Conservation (phyloP, 1,139 yeast genomes). For the Eremothecium coryli region DNA sequence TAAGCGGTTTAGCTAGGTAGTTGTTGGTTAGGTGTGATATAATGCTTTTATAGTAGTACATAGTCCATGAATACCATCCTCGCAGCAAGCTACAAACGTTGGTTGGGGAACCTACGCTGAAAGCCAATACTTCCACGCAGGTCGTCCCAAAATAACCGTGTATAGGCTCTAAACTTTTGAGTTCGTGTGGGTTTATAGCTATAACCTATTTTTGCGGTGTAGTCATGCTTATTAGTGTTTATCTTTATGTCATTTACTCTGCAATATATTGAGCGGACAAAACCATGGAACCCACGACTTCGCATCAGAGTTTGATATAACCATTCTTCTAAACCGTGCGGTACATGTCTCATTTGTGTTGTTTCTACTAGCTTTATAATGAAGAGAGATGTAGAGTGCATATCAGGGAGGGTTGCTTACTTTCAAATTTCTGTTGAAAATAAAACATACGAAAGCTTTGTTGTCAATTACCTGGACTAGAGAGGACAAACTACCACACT, state of each 20-base stretch:
- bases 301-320: slow-evolving; percentile 43
- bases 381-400: too few relatives aligned
- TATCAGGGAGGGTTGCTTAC: too few relatives aligned
- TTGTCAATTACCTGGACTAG: too few relatives aligned
- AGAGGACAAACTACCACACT: too few relatives aligned
- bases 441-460: too few relatives aligned
- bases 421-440: too few relatives aligned
- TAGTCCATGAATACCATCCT: too few relatives aligned
- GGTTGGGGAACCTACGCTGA: slow-evolving; percentile 15
- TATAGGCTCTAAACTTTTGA: slow-evolving; percentile 55
- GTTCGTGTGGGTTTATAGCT: slow-evolving; percentile 40
- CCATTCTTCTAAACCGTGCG: slow-evolving; percentile 41
- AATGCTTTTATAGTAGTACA: neutral
- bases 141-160: slow-evolving; percentile 57
- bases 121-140: slow-evolving; percentile 46
- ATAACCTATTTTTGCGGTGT: slow-evolving; percentile 5
- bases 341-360: slow-evolving; percentile 23
- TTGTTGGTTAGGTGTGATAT: too few relatives aligned
- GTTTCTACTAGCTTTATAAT: too few relatives aligned
- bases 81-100: too few relatives aligned
- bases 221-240: slow-evolving; percentile 3
- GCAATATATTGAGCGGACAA: slow-evolving; percentile 59
- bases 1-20: slow-evolving; percentile 5
- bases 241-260: slow-evolving; percentile 51
- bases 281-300: slow-evolving; percentile 57